Conservation (phyloP, 371 early-diverging fungal genomes). For the Haplosporangium sp. region DNA sequence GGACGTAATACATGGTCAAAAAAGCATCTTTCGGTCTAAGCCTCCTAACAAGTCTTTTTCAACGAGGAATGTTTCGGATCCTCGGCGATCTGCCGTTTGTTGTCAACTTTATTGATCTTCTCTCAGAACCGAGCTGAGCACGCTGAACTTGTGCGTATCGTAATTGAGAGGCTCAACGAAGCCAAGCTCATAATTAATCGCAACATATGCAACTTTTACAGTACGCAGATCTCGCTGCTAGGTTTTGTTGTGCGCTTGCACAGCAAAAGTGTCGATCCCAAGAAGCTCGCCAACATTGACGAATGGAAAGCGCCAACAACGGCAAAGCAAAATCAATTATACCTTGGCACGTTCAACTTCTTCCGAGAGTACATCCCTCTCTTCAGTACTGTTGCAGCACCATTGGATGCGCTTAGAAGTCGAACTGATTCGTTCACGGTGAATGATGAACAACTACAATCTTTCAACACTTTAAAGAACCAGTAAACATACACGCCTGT, state of each 20-base stretch:
- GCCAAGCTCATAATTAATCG: conserved; percentile 22
- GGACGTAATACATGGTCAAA: conserved; percentile 45
- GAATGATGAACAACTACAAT: not conserved
- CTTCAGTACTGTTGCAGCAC: conserved; percentile 8
- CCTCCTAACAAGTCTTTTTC: conserved; percentile 46
- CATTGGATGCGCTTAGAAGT: conserved; percentile 37
- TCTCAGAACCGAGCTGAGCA: conserved; percentile 5
- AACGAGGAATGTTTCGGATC: conserved; percentile 26
- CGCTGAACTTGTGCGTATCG: not conserved
- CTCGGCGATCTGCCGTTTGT: conserved; percentile 14
- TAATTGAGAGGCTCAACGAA: conserved; percentile 10
- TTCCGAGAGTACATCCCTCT: conserved; percentile 14
- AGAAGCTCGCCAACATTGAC: conserved; percentile 20
- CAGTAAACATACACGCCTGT: conserved; percentile 11
- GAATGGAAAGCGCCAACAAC: conserved; percentile 18
- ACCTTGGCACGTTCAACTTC: conserved; percentile 11
- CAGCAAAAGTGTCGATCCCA: conserved; percentile 9
- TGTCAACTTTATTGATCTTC: conserved; percentile 12
- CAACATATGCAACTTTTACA: conserved; percentile 9
- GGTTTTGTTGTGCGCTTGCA: conserved; percentile 7
- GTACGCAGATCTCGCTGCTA: conserved; percentile 6
- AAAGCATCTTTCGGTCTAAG: conserved; percentile 46
- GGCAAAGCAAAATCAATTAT: conserved; percentile 2
- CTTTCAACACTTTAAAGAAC: not conserved
- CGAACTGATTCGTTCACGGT: conserved; percentile 4